Conservation (phyloP, 352 stramenopile species). For the Elongisporangium prolatum region DNA sequence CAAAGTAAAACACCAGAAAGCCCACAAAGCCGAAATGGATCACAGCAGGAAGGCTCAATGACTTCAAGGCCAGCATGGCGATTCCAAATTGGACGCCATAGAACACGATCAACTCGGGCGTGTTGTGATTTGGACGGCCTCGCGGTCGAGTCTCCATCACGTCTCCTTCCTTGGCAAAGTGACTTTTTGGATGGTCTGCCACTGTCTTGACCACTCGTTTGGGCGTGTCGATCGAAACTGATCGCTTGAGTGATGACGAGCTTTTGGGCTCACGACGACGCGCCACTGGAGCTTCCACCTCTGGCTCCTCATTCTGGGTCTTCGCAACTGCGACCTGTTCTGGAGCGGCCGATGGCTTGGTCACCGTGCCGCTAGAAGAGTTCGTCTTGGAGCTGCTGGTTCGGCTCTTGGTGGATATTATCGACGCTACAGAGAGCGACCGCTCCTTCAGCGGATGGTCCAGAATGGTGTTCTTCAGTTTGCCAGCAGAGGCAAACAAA, state of each 20-base stretch:
- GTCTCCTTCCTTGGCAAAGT: background rate
- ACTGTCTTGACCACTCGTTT: background rate
- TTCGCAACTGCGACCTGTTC: background rate
- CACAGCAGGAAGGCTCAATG: slow-evolving; percentile 30
- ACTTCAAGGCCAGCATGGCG: slow-evolving; percentile 41
- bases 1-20: slow-evolving; percentile 46
- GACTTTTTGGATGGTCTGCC: background rate
- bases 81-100: slow-evolving; percentile 52
- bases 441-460: slow-evolving; percentile 14
- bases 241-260: background rate
- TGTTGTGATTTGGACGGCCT: slow-evolving; percentile 14
- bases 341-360: background rate
- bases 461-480: slow-evolving; percentile 45
- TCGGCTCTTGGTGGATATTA: slow-evolving; percentile 9
- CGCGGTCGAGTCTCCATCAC: background rate
- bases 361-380: background rate
- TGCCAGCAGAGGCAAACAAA: slow-evolving; percentile 25
- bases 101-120: slow-evolving; percentile 27
- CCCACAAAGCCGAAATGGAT: slow-evolving; percentile 40
- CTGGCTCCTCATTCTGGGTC: slow-evolving; percentile 2
- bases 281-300: slow-evolving; percentile 1
- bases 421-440: slow-evolving; percentile 6
- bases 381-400: slow-evolving; percentile 1
- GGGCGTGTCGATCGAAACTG: background rate
- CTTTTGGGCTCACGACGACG: background rate